These are phyloP conservation scores for Mucuna pruriens DNA, from an alignment of 306 rosid genomes.

Conservation along the genomic window DNA sequence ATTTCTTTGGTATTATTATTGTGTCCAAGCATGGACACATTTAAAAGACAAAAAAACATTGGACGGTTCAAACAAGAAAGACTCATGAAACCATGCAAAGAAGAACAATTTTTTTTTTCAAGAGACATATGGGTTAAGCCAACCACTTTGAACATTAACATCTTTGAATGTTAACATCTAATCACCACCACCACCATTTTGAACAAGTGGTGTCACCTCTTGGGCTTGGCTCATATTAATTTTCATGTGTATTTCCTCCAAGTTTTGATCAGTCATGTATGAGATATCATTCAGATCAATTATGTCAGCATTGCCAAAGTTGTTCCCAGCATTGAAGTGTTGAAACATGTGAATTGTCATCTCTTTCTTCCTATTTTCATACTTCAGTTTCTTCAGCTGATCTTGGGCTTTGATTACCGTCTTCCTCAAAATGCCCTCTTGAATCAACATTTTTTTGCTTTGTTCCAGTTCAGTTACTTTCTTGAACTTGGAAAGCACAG, in stretches of 20 bases:
- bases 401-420: conserved; percentile 8
- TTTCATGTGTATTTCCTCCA: background rate
- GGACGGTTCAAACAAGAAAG: background rate
- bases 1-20: too few relatives aligned
- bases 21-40: background rate
- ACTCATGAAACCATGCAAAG: background rate
- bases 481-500: background rate
- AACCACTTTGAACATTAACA: background rate
- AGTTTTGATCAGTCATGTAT: conserved; percentile 12
- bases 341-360: conserved; percentile 17
- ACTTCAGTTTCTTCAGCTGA: conserved; percentile 19
- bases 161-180: conserved; percentile 5
- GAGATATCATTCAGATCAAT: conserved; percentile 23
- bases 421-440: conserved; percentile 33
- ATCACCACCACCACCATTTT: background rate
- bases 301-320: background rate
- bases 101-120: background rate
- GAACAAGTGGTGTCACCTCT: background rate
- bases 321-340: background rate
- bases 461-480: background rate
- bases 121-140: background rate
- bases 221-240: background rate
- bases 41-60: too few relatives aligned
- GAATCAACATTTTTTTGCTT: conserved; percentile 37
- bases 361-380: conserved; percentile 30